Evolutionary conservation across 164 flowering plant genomes (phyloP).

Genomic region (Cinnamomum micranthum): DNA sequence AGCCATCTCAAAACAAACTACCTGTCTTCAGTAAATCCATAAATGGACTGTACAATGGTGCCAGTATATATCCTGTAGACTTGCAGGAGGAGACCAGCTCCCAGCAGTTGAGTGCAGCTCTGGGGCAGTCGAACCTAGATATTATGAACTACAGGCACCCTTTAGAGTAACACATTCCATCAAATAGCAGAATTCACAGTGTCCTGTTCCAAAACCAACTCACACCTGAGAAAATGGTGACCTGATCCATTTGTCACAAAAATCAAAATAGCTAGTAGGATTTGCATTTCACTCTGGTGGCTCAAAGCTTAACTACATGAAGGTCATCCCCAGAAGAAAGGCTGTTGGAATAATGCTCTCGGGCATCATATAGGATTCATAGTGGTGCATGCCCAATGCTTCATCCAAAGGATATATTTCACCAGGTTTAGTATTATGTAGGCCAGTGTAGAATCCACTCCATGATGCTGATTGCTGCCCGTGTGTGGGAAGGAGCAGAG

Average conservation of each 20-base stretch:
- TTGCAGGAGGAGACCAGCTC: constrained; percentile 14
- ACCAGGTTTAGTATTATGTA: constrained; percentile 10
- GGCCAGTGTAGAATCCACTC: constrained; percentile 58
- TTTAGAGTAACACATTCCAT: background rate
- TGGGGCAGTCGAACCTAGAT: constrained; percentile 7
- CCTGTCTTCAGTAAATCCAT: constrained; percentile 43
- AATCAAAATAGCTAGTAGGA: background rate
- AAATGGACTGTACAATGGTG: constrained; percentile 56
- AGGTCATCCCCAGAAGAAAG: constrained; percentile 32
- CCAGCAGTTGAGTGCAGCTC: constrained; percentile 9
- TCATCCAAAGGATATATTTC: constrained; percentile 45
- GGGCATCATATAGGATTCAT: constrained; percentile 30
- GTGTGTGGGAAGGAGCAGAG: constrained; percentile 33
- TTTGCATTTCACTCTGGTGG: too few species aligned
- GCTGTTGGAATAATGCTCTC: background rate
- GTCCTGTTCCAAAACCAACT: constrained; percentile 8
- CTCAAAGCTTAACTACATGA: constrained; percentile 73
- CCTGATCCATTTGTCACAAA: background rate
- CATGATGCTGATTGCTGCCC: constrained; percentile 89
- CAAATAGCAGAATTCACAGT: constrained; percentile 5
- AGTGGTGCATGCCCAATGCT: constrained; percentile 33
- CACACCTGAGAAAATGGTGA: constrained; percentile 3
- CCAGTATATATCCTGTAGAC: constrained; percentile 9
- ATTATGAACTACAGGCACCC: background rate
- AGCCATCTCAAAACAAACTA: constrained; percentile 2